Base-by-base conservation (phyloP, 2,329 filamentous ascomycete genomes). In the Hortaea werneckii region DNA sequence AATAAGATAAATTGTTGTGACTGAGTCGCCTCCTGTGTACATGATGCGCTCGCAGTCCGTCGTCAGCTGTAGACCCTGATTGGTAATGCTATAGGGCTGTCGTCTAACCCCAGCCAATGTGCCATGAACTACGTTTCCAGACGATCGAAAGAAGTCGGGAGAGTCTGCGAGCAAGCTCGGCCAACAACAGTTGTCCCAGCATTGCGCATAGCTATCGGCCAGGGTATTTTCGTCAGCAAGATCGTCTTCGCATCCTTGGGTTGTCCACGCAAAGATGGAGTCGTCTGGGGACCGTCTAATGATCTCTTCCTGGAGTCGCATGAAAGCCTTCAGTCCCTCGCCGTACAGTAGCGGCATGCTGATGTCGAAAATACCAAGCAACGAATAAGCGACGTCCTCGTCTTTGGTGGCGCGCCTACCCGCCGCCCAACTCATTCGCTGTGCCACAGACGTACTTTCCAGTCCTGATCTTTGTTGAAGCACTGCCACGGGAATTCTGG, bases 331-430 rank as follows among this genome's bases (percentile, higher is more conserved):
- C 4, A 41, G 7, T 10, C 53, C 47, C 46, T 55, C 53, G n/a
- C 53, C 53, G 20, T 55, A 55, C 5, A 55, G 26, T 1, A 54
- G 27, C 6, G 53, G 50, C 50, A 56, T 42, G 32, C 46, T 45
- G 44, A 54, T 39, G 12, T 45, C 42, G 41, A 56, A 54, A n/a
- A 56, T 57, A 7, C 53, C 53, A 4, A 53, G 50, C 4, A 55
- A 41, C 8, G 26, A 50, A 32, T 55, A 54, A 5, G 49, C 51
- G 7, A 34, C 28, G 37, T 55, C 53, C 27, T 55, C 53, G 2
- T 20, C n/a, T 11, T 43, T 35, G 6, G 47, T 59, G 1, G 61
- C 60, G 8, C 26, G 7, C 9, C 51, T 37, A 1, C 13, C 1
- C 5, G 47, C 35, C 6, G 51, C 50, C 51, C 53, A 55, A 26